Evolutionary conservation across 805 yeast genomes (phyloP), one percentile per base, ranked within the genome.

Genomic region (Debaryomyces hansenii): DNA sequence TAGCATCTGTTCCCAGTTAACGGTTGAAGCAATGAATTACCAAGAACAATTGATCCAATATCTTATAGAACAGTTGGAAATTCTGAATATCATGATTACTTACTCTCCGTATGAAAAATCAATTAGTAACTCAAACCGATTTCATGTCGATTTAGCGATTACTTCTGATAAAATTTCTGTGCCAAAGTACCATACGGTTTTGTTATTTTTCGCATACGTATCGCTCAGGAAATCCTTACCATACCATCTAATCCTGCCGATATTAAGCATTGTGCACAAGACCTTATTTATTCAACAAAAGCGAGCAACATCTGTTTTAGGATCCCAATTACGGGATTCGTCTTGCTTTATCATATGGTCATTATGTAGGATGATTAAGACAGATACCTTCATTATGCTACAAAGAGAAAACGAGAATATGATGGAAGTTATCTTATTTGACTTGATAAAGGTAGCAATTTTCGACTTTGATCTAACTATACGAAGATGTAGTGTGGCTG

Each of bases 331-430:
- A 1, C 74, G 96, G 47, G 98, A 91, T 62, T 83, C 97, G 0
- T 82, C 92, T 0, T 87, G 95, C 62, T 91, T 86, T 57, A 80
- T 87, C 0, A 66, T 82, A n/a, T 91, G 98, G 98, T 79, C 96
- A 0, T 44, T 86, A 14, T 74, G 80, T 31, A 74, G 85, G 52
- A 66, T 66, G 58, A 55, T 66, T 46, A 36, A 44, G 37, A 47
- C 51, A 0, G 32, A 42, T 0, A 57, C 56, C 7, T 49, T 70
- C 4, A 14, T 33, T 16, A 9, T 15, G 11, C 18, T 45, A 11
- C 38, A 27, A 5, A 4, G 5, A 1, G 29, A 20, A 9, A 39
- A 50, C 27, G 45, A 48, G 6, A n/a, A 12, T 2, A 58, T 62
- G 54, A 46, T 67, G 46, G 52, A 51, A 8, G 44, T 41, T 2